Evolutionary conservation across 805 yeast species (phyloP).

Genomic region (Candida awuae): DNA sequence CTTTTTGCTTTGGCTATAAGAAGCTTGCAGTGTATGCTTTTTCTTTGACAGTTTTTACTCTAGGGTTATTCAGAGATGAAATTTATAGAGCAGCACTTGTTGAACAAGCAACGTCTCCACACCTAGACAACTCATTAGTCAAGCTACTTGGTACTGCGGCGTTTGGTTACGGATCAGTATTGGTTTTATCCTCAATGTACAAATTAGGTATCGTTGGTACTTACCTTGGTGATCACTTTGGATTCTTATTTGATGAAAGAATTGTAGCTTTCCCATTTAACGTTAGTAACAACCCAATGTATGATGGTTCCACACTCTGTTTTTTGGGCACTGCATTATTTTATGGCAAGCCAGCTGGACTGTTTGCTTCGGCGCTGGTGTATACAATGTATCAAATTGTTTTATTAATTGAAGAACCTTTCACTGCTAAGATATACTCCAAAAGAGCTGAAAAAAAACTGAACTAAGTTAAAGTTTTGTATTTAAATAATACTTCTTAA

Average conservation of each 20-base stretch:
- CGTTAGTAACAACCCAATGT: conserved; percentile 91
- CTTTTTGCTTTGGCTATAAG: conserved; percentile 56
- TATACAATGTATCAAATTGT: conserved; percentile 79
- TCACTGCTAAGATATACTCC: conserved; percentile 85
- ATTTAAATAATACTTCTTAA: not conserved
- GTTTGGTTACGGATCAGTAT: conserved; percentile 66
- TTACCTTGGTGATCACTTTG: conserved; percentile 94
- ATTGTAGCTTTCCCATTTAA: conserved; percentile 93
- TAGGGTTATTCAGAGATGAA: conserved; percentile 78
- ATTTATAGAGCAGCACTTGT: conserved; percentile 63
- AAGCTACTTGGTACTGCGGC: conserved; percentile 40
- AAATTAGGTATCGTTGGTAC: conserved; percentile 94
- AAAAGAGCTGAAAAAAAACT: conserved; percentile 9
- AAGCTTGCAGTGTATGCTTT: conserved; percentile 75
- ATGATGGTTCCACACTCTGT: conserved; percentile 82
- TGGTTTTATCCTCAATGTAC: conserved; percentile 83
- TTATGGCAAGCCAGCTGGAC: conserved; percentile 86
- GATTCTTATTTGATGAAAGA: conserved; percentile 83
- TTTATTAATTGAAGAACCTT: conserved; percentile 87
- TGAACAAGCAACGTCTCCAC: conserved; percentile 59
- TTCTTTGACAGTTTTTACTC: conserved; percentile 73
- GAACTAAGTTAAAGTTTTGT: not conserved
- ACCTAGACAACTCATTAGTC: conserved; percentile 35
- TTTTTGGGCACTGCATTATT: conserved; percentile 87
- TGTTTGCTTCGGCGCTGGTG: conserved; percentile 64